Conservation (phyloP, 208 protist species). For the Acanthamoeba castellanii region DNA sequence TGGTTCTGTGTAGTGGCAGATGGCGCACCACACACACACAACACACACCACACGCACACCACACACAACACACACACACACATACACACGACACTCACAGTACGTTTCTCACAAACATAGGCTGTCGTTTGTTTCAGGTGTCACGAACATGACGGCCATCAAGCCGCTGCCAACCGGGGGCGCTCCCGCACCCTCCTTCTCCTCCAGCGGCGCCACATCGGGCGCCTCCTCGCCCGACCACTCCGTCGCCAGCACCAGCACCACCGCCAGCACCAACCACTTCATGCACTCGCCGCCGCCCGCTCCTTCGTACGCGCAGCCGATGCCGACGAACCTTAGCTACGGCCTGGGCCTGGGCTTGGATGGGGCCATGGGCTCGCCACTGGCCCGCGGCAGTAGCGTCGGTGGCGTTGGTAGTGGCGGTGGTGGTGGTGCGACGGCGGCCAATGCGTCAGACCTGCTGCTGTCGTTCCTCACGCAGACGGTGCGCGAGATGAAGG, state of each 20-base stretch:
- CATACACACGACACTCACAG: too few relatives aligned
- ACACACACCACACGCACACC: too few relatives aligned
- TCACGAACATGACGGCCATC: neutral
- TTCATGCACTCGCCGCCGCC: neutral
- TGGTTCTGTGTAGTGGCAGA: too few relatives aligned
- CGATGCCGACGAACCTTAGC: neutral
- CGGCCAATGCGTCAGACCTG: conserved; percentile 3
- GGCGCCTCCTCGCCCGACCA: neutral
- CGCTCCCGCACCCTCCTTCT: neutral
- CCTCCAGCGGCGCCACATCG: neutral
- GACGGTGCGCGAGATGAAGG: conserved; percentile 36
- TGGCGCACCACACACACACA: too few relatives aligned
- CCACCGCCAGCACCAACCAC: neutral
- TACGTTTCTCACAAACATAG: too few relatives aligned
- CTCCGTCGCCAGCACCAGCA: neutral
- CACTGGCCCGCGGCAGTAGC: too few relatives aligned
- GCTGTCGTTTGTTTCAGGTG: neutral
- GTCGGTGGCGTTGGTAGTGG: too few relatives aligned
- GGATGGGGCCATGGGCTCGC: too few relatives aligned
- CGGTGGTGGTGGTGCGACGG: neutral
- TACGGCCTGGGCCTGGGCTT: neutral
- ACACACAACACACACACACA: too few relatives aligned
- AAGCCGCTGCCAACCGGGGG: neutral
- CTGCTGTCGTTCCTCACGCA: conserved; percentile 27
- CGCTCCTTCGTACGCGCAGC: neutral